phyloP scores from a whole-genome alignment of 164 flowering plant genomes.

The Houttuynia cordata region DNA sequence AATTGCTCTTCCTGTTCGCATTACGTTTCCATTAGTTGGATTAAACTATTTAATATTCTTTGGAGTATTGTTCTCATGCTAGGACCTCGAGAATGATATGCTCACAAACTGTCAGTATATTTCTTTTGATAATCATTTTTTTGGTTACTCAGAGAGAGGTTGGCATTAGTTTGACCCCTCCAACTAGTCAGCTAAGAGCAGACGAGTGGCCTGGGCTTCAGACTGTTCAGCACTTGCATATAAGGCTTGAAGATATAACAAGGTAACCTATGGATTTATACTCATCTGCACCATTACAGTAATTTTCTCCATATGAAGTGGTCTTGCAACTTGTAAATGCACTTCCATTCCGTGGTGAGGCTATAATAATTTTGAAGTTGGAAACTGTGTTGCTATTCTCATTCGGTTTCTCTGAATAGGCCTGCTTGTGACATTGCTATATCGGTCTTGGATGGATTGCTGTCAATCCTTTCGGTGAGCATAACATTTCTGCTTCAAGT shows the following conservation, averaged over 20 bases:
- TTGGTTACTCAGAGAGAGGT: conserved; percentile 49
- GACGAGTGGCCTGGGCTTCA: conserved; percentile 74
- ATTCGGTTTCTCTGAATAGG: conserved; percentile 22
- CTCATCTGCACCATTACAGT: no score
- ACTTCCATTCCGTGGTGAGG: no score
- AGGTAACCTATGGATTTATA: conserved; percentile 24
- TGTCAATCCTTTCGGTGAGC: conserved; percentile 35
- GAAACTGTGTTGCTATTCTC: no score
- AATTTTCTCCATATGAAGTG: background rate
- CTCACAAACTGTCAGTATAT: background rate
- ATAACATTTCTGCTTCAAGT: conserved; percentile 7
- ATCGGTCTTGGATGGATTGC: conserved; percentile 89
- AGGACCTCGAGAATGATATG: background rate
- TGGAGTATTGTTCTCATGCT: no score
- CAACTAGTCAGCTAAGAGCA: conserved; percentile 42
- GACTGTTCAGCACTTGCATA: conserved; percentile 34
- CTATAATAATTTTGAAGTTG: no score
- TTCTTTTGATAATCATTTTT: background rate
- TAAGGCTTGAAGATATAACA: conserved; percentile 37
- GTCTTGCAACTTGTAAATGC: background rate
- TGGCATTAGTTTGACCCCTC: conserved; percentile 69
- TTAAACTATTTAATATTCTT: no score
- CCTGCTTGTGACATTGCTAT: conserved; percentile 91
- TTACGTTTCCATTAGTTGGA: no score
- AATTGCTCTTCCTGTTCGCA: no score